Conservation (phyloP, 208 protist species). For the Herpetomonas muscarum region DNA sequence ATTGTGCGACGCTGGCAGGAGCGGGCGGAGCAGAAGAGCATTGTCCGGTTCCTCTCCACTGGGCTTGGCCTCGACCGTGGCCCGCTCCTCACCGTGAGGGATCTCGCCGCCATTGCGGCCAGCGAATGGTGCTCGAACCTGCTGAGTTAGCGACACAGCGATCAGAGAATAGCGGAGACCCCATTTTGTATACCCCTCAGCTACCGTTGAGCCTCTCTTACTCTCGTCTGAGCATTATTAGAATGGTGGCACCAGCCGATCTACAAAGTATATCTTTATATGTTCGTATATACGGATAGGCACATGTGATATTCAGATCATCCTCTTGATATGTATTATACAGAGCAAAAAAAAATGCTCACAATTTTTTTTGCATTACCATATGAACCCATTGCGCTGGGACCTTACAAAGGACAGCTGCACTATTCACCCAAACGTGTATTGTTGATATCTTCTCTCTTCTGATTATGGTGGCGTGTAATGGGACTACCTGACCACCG, state of each 20-base stretch:
- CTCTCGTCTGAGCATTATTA: too few species aligned
- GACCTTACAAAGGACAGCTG: too few species aligned
- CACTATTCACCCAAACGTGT: background rate
- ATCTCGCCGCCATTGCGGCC: conserved; percentile 61
- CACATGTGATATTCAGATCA: too few species aligned
- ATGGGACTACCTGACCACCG: too few species aligned
- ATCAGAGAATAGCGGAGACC: too few species aligned
- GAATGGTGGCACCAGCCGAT: too few species aligned
- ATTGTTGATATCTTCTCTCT: background rate
- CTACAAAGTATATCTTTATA: too few species aligned
- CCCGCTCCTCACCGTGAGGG: conserved; percentile 43
- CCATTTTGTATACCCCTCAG: too few species aligned
- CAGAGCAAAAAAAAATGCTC: background rate
- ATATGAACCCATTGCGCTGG: too few species aligned
- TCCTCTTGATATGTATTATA: conserved; percentile 3
- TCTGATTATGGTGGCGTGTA: background rate
- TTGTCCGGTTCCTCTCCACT: conserved; percentile 68
- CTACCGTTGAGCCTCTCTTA: too few species aligned
- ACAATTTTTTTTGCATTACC: background rate
- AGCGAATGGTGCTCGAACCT: conserved; percentile 78
- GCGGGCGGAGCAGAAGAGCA: conserved; percentile 48
- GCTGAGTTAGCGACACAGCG: too few species aligned
- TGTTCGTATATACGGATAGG: too few species aligned
- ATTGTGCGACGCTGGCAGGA: conserved; percentile 50
- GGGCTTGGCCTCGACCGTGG: conserved; percentile 69